Evolutionary conservation across 2,329 filamentous ascomycete genomes (phyloP).

Genomic region (Chaetomium olivaceum): DNA sequence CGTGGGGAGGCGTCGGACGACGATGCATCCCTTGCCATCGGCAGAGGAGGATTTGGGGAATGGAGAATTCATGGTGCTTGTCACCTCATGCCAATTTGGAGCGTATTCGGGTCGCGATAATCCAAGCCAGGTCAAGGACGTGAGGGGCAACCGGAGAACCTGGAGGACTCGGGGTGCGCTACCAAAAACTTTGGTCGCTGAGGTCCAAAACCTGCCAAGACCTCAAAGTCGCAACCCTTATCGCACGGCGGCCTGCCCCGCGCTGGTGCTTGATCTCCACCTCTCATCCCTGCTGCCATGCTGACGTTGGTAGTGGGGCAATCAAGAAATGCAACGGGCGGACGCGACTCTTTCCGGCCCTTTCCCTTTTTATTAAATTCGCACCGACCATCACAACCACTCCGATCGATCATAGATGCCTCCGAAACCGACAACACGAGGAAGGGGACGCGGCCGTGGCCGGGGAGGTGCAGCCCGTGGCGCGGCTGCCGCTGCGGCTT

Average conservation of each 20-base stretch:
- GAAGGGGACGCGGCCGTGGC: conserved; percentile 28
- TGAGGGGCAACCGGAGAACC: neutral
- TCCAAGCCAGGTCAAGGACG: neutral
- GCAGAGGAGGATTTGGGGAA: conserved; percentile 73
- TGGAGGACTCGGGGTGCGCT: neutral
- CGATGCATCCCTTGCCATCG: conserved; percentile 76
- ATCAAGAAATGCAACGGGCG: conserved; percentile 22
- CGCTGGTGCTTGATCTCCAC: conserved; percentile 20
- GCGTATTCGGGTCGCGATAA: neutral
- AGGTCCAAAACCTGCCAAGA: neutral
- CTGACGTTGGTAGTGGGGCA: conserved; percentile 17
- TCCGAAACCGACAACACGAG: conserved; percentile 25
- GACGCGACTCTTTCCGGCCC: conserved; percentile 3
- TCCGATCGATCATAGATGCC: conserved; percentile 22
- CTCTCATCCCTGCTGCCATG: conserved; percentile 14
- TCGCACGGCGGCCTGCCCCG: conserved; percentile 20
- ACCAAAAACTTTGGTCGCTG: neutral
- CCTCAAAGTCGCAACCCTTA: conserved; percentile 18
- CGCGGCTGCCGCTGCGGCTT: conserved; percentile 22
- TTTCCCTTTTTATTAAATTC: neutral
- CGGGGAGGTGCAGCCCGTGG: conserved; percentile 28
- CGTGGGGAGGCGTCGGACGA: conserved; percentile 71
- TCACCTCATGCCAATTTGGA: conserved; percentile 23
- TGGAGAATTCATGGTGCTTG: conserved; percentile 59
- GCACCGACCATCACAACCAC: neutral